phyloP scores from a whole-genome alignment of 805 yeast genomes.

The Lipomyces anomalus region DNA sequence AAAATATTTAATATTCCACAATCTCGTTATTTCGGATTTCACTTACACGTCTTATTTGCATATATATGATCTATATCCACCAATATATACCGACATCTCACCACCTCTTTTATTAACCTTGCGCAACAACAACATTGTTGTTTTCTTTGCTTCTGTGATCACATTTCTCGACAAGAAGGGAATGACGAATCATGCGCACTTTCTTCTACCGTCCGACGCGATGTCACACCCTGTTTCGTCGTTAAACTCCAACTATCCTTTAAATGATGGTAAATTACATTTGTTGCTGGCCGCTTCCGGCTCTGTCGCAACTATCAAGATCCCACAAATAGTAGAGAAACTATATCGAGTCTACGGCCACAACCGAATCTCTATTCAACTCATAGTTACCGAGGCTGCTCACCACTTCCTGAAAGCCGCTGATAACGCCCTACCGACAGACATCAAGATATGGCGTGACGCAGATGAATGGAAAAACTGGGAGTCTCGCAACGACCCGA shows the following conservation, averaged over 20 bases:
- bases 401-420: constrained; percentile 57
- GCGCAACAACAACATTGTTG: too few species aligned
- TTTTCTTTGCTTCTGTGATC: too few species aligned
- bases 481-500: constrained; percentile 77
- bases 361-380: constrained; percentile 71
- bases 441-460: constrained; percentile 86
- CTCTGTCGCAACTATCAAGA: constrained; percentile 91
- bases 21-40: too few species aligned
- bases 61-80: too few species aligned
- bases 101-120: too few species aligned
- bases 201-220: background rate
- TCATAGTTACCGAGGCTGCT: constrained; percentile 80
- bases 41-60: too few species aligned
- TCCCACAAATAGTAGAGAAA: constrained; percentile 83
- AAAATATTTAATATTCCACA: too few species aligned
- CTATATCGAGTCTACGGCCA: constrained; percentile 72
- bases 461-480: constrained; percentile 93
- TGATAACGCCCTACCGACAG: constrained; percentile 47
- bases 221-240: constrained; percentile 1
- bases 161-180: too few species aligned
- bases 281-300: constrained; percentile 91
- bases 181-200: constrained; percentile 1
- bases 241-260: constrained; percentile 16
- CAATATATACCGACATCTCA: too few species aligned
- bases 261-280: constrained; percentile 79